A percentile compares a stretch with the other conserved stretches of the same genome.
phyloP scores from a whole-genome alignment of 2,329 filamentous ascomycete species.

The Coniella lustricola region DNA sequence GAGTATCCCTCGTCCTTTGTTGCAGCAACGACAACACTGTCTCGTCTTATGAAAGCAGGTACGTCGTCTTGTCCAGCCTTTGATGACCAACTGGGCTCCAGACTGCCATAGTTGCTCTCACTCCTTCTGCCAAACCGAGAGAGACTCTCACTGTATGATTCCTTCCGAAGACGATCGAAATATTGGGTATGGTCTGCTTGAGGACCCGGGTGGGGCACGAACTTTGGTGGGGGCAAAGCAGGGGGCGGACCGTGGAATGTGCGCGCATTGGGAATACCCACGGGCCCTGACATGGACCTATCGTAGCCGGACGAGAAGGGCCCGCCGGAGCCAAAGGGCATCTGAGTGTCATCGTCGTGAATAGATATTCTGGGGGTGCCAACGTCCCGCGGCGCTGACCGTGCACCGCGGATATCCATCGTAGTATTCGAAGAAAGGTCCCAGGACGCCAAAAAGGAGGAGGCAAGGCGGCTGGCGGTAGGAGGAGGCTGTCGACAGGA shows the following conservation, averaged over 20 bases:
- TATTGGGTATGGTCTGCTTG: slow-evolving; percentile 21
- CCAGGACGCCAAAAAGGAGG: not conserved
- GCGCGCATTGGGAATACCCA: slow-evolving; percentile 36
- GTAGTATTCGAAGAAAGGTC: not conserved
- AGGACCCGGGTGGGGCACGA: slow-evolving; percentile 29
- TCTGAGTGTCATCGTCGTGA: slow-evolving; percentile 10
- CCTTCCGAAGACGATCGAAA: slow-evolving; percentile 16
- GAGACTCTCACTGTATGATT: slow-evolving; percentile 24
- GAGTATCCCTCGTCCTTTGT: slow-evolving; percentile 36
- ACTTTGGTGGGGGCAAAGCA: slow-evolving; percentile 39
- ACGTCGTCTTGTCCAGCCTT: slow-evolving; percentile 28
- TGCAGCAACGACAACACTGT: slow-evolving; percentile 20
- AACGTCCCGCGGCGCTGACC: slow-evolving; percentile 7
- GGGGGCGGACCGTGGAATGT: slow-evolving; percentile 32
- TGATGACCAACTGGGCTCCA: slow-evolving; percentile 6
- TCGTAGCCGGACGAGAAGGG: slow-evolving; percentile 9
- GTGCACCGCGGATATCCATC: slow-evolving; percentile 16
- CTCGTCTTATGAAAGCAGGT: slow-evolving; percentile 27
- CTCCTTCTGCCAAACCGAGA: slow-evolving; percentile 26
- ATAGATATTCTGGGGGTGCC: slow-evolving; percentile 12
- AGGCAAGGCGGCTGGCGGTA: not conserved
- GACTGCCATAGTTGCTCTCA: slow-evolving; percentile 32
- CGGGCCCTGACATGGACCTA: slow-evolving; percentile 21
- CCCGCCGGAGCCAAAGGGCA: slow-evolving; percentile 8
- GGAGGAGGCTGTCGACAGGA: not conserved